Evolutionary conservation across 305 asterid genomes (phyloP).

Genomic region (Rubia balearica): DNA sequence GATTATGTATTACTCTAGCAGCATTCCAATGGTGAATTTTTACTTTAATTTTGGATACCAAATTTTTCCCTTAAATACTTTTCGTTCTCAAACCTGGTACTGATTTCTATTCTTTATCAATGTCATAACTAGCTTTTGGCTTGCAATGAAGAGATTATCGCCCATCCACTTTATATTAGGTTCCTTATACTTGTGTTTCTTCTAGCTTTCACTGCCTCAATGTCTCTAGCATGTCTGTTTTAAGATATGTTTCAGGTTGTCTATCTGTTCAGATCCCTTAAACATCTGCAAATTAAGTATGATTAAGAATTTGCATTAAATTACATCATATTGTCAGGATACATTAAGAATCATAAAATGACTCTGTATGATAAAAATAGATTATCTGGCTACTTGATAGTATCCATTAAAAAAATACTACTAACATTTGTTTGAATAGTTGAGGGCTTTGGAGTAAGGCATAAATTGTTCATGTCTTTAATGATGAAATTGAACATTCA

Average conservation of each 20-base stretch:
- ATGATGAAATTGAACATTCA: conserved; percentile 31
- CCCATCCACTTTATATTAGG: no score
- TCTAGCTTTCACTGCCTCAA: no score
- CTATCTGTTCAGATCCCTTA: conserved; percentile 98
- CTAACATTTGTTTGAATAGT: conserved; percentile 98
- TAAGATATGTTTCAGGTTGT: conserved; percentile 50
- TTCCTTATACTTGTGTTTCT: no score
- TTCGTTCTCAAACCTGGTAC: no score
- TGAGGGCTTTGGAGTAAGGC: conserved; percentile 99
- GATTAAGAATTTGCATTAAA: not conserved
- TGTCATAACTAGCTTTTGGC: no score
- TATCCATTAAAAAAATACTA: conserved; percentile 88
- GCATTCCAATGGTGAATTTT: no score
- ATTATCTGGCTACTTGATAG: conserved; percentile 92
- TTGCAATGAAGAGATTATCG: no score
- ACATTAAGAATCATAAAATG: not conserved
- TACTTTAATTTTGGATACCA: no score
- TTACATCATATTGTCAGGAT: not conserved
- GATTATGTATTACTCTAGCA: no score
- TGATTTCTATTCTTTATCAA: no score
- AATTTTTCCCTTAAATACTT: no score
- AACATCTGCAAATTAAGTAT: conserved; percentile 55
- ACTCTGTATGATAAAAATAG: not conserved
- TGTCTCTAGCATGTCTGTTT: no score
- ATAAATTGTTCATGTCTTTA: conserved; percentile 90